Percentiles rank a stretch among this genome's conserved stretches.
phyloP scores from a whole-genome alignment of 75 land plant genomes.

The Pinus tabuliformis region DNA sequence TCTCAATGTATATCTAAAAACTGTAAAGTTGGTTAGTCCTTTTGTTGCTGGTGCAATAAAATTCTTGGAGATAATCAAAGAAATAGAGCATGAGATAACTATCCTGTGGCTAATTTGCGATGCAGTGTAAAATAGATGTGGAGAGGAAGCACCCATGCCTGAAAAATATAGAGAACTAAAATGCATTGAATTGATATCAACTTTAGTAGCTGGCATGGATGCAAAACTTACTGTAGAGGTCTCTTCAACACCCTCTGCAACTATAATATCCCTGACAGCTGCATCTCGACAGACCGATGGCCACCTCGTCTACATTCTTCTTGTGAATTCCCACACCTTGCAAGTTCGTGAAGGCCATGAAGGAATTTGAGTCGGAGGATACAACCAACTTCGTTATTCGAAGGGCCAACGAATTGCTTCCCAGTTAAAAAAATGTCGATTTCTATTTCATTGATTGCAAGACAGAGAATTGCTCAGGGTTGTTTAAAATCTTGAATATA shows the following conservation, averaged over 20 bases:
- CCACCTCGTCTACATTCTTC: conserved; percentile 53
- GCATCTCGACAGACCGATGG: conserved; percentile 69
- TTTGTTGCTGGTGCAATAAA: background rate
- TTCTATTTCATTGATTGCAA: conserved; percentile 58
- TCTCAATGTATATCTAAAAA: conserved; percentile 50
- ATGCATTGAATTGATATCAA: conserved; percentile 52
- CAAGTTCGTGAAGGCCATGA: conserved; percentile 11
- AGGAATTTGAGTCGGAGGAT: conserved; percentile 27
- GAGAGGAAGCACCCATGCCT: conserved; percentile 1
- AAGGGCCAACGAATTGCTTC: conserved; percentile 37
- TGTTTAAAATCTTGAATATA: conserved; percentile 35
- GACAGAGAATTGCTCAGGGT: conserved; percentile 19
- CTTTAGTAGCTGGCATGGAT: conserved; percentile 26
- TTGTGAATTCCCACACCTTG: conserved; percentile 28
- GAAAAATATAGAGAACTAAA: conserved; percentile 29
- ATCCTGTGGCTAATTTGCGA: background rate
- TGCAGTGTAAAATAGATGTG: conserved; percentile 17
- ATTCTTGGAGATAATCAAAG: no score
- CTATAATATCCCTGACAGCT: conserved; percentile 34
- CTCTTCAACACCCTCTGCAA: conserved; percentile 7
- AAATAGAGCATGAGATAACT: no score
- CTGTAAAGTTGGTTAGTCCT: conserved; percentile 46
- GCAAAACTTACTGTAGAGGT: no score
- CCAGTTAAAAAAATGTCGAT: conserved; percentile 35
- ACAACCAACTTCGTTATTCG: conserved; percentile 46